phyloP scores from a whole-genome alignment of 805 yeast species.

The Metschnikowia santaceciliae region DNA sequence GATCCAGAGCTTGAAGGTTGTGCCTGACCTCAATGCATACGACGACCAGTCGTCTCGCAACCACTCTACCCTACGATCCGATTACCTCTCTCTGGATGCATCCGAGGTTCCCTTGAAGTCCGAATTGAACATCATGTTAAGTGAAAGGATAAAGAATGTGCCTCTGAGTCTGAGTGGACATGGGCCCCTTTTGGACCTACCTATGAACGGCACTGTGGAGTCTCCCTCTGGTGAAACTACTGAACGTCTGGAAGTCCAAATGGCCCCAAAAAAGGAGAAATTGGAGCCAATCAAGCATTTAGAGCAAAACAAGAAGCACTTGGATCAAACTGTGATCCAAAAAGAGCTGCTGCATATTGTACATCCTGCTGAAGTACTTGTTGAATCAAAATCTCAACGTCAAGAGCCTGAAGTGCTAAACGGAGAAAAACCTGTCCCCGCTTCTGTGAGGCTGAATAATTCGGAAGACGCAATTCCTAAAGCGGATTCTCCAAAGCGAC shows the following conservation, averaged over 20 bases:
- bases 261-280: not conserved
- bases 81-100: conserved; percentile 1
- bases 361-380: not conserved
- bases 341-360: not conserved
- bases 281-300: not conserved
- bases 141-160: conserved; percentile 4
- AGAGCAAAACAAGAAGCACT: not conserved
- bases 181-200: not conserved
- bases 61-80: conserved; percentile 6
- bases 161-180: not conserved
- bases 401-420: not conserved
- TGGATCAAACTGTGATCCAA: not conserved
- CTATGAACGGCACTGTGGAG: not conserved
- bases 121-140: conserved; percentile 8
- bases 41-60: conserved; percentile 6
- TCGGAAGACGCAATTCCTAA: not conserved
- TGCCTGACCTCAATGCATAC: conserved; percentile 1
- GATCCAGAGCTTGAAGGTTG: conserved; percentile 37
- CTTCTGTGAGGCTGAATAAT: not conserved
- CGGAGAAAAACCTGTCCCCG: not conserved
- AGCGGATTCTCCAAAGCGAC: not conserved
- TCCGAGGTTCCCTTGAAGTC: conserved; percentile 3
- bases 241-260: not conserved
- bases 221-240: not conserved
- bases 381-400: not conserved